A percentile compares a stretch with the other conserved stretches of the same genome.
These are phyloP conservation scores for Peniophora sp. DNA, from an alignment of 1,284 basidiomycete species.

Conservation along the genomic window DNA sequence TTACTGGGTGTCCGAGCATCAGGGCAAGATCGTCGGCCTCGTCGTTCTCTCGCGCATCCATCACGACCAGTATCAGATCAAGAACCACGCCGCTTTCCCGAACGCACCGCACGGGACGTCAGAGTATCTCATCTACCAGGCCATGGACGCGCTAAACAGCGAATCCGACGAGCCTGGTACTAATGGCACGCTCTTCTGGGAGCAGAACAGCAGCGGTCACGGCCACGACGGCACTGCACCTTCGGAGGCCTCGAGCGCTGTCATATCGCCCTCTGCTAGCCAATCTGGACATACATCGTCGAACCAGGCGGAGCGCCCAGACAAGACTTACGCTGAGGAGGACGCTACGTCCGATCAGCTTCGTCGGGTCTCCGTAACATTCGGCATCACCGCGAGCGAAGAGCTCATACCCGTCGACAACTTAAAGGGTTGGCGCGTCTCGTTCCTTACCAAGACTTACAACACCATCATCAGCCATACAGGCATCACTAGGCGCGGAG, in stretches of 20 bases:
- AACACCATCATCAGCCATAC: conserved; percentile 25
- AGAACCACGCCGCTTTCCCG: conserved; percentile 38
- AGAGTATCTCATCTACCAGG: conserved; percentile 33
- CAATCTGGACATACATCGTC: not conserved
- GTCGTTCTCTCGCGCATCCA: conserved; percentile 36
- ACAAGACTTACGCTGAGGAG: conserved; percentile 1
- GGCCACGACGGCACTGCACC: too few species aligned
- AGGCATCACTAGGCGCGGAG: conserved; percentile 28
- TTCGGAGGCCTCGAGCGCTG: too few species aligned
- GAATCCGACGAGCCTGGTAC: conserved; percentile 11
- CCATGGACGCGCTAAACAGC: conserved; percentile 27
- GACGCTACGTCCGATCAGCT: not conserved
- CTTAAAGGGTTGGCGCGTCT: conserved; percentile 34
- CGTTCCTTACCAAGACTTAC: conserved; percentile 30
- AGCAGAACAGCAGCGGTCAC: not conserved
- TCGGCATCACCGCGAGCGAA: conserved; percentile 33
- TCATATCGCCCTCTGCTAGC: too few species aligned
- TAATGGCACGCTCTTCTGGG: not conserved
- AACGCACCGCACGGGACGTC: conserved; percentile 38
- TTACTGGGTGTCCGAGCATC: not conserved
- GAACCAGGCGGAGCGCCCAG: not conserved
- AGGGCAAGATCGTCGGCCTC: conserved; percentile 23
- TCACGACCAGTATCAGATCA: conserved; percentile 31
- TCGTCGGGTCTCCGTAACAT: conserved; percentile 26
- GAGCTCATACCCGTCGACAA: conserved; percentile 29